These are phyloP conservation scores for Alternaria alternata DNA, from an alignment of 2,329 filamentous ascomycete species.

Conservation along the genomic window DNA sequence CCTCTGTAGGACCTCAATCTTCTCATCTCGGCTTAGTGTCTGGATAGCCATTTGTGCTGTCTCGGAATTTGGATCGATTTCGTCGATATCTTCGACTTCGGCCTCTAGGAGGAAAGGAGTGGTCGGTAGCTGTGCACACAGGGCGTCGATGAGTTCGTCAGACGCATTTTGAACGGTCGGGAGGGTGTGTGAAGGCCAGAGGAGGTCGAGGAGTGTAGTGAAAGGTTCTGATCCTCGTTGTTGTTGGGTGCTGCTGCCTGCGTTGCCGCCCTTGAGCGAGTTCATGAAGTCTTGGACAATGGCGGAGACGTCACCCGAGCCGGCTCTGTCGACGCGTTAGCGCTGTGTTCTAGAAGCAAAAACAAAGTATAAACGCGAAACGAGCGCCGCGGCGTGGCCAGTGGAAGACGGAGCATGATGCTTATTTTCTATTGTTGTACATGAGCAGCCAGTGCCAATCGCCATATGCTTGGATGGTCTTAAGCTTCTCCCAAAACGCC, in stretches of 20 bases:
- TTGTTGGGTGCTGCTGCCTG: constrained; percentile 48
- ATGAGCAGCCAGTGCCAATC: constrained; percentile 35
- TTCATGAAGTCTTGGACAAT: constrained; percentile 89
- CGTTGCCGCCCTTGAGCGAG: constrained; percentile 71
- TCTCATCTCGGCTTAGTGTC: constrained; percentile 76
- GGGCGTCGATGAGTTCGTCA: constrained; percentile 70
- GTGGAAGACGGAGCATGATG: constrained; percentile 37
- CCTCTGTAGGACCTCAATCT: constrained; percentile 79
- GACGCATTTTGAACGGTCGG: constrained; percentile 76
- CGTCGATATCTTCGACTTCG: constrained; percentile 67
- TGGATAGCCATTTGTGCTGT: constrained; percentile 76
- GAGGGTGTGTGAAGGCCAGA: constrained; percentile 79
- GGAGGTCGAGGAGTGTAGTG: constrained; percentile 85
- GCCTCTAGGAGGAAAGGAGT: constrained; percentile 79
- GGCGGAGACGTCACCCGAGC: constrained; percentile 73
- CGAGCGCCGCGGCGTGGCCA: constrained; percentile 43
- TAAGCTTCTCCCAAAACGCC: constrained; percentile 43
- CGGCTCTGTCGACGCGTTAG: constrained; percentile 49
- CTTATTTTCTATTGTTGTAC: constrained; percentile 50
- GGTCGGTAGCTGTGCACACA: constrained; percentile 81
- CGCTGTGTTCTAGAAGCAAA: constrained; percentile 11
- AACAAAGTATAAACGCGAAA: constrained; percentile 16
- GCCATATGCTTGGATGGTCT: constrained; percentile 27
- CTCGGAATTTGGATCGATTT: constrained; percentile 72
- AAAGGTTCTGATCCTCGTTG: constrained; percentile 67